Percentiles rank a stretch among this genome's conserved stretches.
phyloP scores from a whole-genome alignment of 2,329 filamentous ascomycete species.

The Penicillium brasilianum region DNA sequence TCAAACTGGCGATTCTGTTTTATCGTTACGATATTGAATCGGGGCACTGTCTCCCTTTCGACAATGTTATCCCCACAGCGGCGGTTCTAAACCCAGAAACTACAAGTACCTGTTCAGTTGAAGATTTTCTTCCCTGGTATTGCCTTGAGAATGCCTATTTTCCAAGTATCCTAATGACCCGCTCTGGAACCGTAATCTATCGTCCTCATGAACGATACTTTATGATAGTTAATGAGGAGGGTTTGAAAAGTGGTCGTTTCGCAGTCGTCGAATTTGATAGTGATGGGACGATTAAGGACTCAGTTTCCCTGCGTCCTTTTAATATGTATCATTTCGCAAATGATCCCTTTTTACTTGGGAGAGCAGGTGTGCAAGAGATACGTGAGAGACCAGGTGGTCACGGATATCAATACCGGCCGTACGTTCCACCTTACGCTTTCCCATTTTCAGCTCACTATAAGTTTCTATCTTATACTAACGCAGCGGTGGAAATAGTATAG shows the following conservation, averaged over 20 bases:
- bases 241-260: conserved; percentile 4
- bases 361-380: not conserved
- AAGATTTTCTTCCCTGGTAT: conserved; percentile 9
- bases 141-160: conserved; percentile 4
- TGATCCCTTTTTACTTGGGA: not conserved
- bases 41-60: conserved; percentile 7
- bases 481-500: not conserved
- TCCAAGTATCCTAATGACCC: not conserved
- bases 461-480: not conserved
- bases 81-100: conserved; percentile 3
- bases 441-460: not conserved
- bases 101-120: not conserved
- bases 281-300: not conserved
- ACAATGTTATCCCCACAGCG: not conserved
- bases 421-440: not conserved
- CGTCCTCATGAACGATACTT: not conserved
- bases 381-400: not conserved
- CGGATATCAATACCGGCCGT: not conserved
- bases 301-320: not conserved
- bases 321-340: conserved; percentile 3
- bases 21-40: conserved; percentile 6
- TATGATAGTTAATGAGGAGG: conserved; percentile 4
- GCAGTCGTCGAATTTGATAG: not conserved
- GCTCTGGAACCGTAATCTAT: not conserved
- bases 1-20: conserved; percentile 1